Conservation (phyloP, 176 grass and related monocot species). For the Oryza brachyantha region DNA sequence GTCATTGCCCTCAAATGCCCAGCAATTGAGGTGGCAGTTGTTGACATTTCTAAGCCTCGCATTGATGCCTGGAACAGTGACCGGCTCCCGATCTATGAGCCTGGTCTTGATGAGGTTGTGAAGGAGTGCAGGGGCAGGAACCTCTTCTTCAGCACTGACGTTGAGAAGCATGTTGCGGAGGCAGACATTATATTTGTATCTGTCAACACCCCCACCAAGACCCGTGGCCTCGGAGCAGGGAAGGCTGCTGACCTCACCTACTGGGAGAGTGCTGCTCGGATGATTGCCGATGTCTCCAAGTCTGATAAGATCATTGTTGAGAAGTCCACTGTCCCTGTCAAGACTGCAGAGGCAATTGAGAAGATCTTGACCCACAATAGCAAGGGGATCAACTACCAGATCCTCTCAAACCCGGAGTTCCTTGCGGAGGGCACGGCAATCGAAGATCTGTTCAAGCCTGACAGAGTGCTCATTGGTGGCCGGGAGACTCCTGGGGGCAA, state of each 20-base stretch:
- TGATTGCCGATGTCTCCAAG: conserved; percentile 88
- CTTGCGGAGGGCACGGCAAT: conserved; percentile 78
- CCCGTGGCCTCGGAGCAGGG: conserved; percentile 83
- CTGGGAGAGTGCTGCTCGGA: conserved; percentile 89
- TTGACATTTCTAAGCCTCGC: too few relatives aligned
- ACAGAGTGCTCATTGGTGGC: conserved; percentile 80
- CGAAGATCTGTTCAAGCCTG: conserved; percentile 66
- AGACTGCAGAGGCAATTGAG: conserved; percentile 85
- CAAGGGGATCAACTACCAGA: conserved; percentile 90
- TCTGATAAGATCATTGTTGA: conserved; percentile 90
- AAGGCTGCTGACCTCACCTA: conserved; percentile 92
- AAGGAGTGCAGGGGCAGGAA: too few relatives aligned
- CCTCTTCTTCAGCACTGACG: too few relatives aligned
- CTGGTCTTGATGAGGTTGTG: too few relatives aligned
- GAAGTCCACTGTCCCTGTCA: conserved; percentile 96
- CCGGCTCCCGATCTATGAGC: too few relatives aligned
- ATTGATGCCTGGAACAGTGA: too few relatives aligned
- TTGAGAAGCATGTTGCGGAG: too few relatives aligned
- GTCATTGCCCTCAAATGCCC: too few relatives aligned
- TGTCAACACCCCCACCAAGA: conserved; percentile 86
- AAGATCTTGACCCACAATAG: conserved; percentile 92
- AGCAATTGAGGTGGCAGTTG: too few relatives aligned
- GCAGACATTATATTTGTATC: conserved; percentile 75
- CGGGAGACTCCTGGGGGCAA: conserved; percentile 70
- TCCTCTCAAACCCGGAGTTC: conserved; percentile 90